phyloP scores from a whole-genome alignment of 2,329 filamentous ascomycete species.

The Aspergillus piperis region DNA sequence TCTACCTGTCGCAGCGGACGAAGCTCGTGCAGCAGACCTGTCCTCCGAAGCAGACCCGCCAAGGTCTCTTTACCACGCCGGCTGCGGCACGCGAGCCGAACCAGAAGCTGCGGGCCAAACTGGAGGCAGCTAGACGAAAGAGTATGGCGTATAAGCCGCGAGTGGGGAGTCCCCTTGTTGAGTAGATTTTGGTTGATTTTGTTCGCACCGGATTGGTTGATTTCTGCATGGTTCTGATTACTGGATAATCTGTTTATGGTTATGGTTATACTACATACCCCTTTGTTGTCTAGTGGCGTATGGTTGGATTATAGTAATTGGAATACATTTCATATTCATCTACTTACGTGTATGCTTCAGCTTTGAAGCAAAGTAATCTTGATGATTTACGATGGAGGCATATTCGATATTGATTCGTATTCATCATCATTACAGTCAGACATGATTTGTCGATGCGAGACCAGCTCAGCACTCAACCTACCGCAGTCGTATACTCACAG shows the following conservation, averaged over 20 bases:
- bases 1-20: slow-evolving; percentile 46
- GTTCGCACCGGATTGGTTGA: neutral
- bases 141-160: slow-evolving; percentile 77
- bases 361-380: too few relatives aligned
- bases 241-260: too few relatives aligned
- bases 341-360: too few relatives aligned
- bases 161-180: slow-evolving; percentile 69
- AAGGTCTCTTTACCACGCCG: slow-evolving; percentile 42
- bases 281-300: too few relatives aligned
- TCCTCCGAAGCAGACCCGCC: slow-evolving; percentile 54
- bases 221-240: neutral
- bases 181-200: slow-evolving; percentile 25
- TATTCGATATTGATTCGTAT: too few relatives aligned
- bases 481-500: too few relatives aligned
- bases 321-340: too few relatives aligned
- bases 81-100: slow-evolving; percentile 33
- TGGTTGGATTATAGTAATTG: neutral
- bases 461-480: too few relatives aligned
- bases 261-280: too few relatives aligned
- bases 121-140: slow-evolving; percentile 73
- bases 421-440: too few relatives aligned
- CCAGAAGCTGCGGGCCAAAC: slow-evolving; percentile 56
- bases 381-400: too few relatives aligned
- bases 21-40: slow-evolving; percentile 55
- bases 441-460: too few relatives aligned